Percentiles rank a stretch among this genome's conserved stretches.
Evolutionary conservation across 176 grass and related monocot species (phyloP).

Genomic region (Bromus sterilis): DNA sequence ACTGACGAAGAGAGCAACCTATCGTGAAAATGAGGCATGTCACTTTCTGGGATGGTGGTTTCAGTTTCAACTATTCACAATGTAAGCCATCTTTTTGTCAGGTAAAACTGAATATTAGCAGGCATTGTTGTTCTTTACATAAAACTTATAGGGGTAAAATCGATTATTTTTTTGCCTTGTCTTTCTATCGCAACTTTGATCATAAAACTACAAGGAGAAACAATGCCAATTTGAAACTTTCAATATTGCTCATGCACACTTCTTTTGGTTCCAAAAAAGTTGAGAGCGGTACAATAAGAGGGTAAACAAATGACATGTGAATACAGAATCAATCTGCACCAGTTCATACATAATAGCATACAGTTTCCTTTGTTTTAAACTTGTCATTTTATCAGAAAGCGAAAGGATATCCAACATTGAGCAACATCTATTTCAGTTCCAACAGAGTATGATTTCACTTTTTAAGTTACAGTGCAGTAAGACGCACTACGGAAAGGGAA

Average conservation of each 20-base stretch:
- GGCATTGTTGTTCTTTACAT: not conserved
- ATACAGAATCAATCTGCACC: not conserved
- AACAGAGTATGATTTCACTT: not conserved
- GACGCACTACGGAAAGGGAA: not conserved
- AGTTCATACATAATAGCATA: not conserved
- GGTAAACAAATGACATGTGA: not conserved
- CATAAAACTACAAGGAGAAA: not conserved
- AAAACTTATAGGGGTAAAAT: not conserved
- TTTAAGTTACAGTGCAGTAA: not conserved
- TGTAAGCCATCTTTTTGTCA: not conserved
- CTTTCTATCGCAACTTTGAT: not conserved
- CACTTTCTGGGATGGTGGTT: not conserved
- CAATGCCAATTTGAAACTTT: not conserved
- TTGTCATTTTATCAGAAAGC: not conserved
- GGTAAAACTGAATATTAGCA: not conserved
- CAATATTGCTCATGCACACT: not conserved
- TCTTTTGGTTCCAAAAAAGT: not conserved
- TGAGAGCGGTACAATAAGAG: not conserved
- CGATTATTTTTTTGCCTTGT: not conserved
- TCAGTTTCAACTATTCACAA: not conserved
- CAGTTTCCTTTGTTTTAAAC: not conserved
- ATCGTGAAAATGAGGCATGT: not conserved
- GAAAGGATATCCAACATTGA: not conserved
- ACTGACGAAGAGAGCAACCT: not conserved
- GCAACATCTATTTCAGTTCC: not conserved